These are phyloP conservation scores for Yamadazyma tumulicola DNA, from an alignment of 805 yeast species.

Conservation along the genomic window DNA sequence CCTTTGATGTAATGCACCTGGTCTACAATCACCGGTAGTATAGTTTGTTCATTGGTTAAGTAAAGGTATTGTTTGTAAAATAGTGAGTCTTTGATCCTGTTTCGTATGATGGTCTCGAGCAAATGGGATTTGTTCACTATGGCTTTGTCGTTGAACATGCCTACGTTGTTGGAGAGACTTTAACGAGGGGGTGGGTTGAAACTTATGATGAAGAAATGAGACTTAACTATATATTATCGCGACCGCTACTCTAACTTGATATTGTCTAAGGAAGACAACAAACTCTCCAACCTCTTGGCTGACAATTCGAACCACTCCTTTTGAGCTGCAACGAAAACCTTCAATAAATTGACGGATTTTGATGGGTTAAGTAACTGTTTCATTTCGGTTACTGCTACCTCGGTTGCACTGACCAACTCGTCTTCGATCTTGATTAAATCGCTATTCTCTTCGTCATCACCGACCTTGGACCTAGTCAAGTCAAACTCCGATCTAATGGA, in stretches of 20 bases:
- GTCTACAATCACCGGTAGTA: constrained; percentile 29
- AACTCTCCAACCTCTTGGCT: constrained; percentile 30
- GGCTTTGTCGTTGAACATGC: constrained; percentile 21
- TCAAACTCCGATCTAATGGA: constrained; percentile 69
- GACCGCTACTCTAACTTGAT: constrained; percentile 27
- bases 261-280: constrained; percentile 29
- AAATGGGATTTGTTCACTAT: constrained; percentile 27
- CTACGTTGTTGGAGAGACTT: not conserved
- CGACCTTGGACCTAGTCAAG: constrained; percentile 52
- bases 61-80: constrained; percentile 41
- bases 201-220: not conserved
- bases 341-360: constrained; percentile 59
- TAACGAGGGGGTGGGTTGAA: no score
- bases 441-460: constrained; percentile 47
- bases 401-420: constrained; percentile 75
- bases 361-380: constrained; percentile 65
- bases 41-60: constrained; percentile 38
- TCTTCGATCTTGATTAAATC: constrained; percentile 63
- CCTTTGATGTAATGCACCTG: constrained; percentile 54
- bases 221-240: not conserved
- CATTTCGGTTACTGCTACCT: constrained; percentile 77
- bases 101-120: constrained; percentile 41
- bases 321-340: constrained; percentile 67
- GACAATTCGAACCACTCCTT: constrained; percentile 46
- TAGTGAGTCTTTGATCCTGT: constrained; percentile 39